phyloP scores from a whole-genome alignment of 169 alveolate species.

The Plasmodium malariae region DNA sequence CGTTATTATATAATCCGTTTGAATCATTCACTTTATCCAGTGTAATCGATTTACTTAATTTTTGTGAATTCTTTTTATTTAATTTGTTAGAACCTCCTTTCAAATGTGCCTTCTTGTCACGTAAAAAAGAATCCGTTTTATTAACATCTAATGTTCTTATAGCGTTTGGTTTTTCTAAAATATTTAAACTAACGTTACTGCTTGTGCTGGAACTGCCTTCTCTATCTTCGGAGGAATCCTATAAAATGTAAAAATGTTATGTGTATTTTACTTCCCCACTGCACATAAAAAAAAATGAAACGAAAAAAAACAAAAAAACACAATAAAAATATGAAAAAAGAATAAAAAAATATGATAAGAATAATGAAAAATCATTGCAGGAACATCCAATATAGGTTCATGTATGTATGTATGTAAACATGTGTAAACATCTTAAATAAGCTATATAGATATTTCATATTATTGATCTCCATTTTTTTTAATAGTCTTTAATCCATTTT shows the following conservation, averaged over 20 bases:
- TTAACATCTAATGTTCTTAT: slow-evolving; percentile 35
- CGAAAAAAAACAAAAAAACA: background rate
- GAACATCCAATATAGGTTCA: too few species aligned
- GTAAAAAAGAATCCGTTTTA: slow-evolving; percentile 36
- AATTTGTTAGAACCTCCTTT: slow-evolving; percentile 26
- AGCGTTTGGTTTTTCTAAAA: slow-evolving; percentile 37
- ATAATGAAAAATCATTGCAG: too few species aligned
- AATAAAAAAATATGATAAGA: too few species aligned
- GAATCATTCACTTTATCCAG: slow-evolving; percentile 7
- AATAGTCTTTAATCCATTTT: background rate
- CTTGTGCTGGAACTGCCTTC: slow-evolving; percentile 61
- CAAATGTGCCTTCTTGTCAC: slow-evolving; percentile 19
- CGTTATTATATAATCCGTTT: background rate
- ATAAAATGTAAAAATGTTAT: slow-evolving; percentile 7
- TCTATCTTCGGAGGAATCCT: slow-evolving; percentile 76
- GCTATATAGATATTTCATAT: too few species aligned
- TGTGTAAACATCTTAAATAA: background rate
- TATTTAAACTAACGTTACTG: slow-evolving; percentile 46
- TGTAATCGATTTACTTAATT: slow-evolving; percentile 13
- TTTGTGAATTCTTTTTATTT: slow-evolving; percentile 27
- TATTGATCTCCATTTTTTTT: background rate
- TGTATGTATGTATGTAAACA: background rate
- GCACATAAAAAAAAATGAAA: background rate
- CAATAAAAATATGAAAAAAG: background rate
- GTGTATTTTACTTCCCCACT: background rate